Base-by-base conservation (phyloP, 306 rosid genomes). In the Casuarina glauca region DNA sequence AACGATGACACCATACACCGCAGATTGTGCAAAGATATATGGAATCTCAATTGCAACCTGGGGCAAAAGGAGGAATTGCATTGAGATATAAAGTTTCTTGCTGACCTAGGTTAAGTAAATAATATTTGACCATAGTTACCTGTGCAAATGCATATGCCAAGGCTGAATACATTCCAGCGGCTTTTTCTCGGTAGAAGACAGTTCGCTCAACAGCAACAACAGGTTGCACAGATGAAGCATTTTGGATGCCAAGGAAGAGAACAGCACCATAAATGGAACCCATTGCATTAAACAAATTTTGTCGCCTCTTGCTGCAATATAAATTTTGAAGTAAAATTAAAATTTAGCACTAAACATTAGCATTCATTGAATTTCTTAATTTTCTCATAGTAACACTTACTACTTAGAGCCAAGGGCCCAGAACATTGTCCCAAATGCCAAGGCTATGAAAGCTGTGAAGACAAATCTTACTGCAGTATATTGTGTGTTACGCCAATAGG, bases 101-200 rank as follows among this genome's bases (percentile, higher is more conserved):
- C 12, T 46, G 50, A 2, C 50, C 50, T 11, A 1, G 12, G 50
- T 1, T 11, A 46, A 46, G 50, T 46, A 11, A 45, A 8, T 6
- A 7, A 7, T 46, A 6, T 1, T 46, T 46, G 50, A 46, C 9
- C 50, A 1, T 48, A 44, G 2, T 46, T 76, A 86, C 93, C 89
- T 89, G 91, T 62, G 91, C 72, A 74, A 80, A 78, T 61, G 93
- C 93, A 85, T 87, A 89, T 64, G 93, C 88, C 68, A 89, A 82
- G 52, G 89, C 88, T 43, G 93, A 87, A 75, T 83, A 87, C 89
- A 89, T 83, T 76, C 91, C 91, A 1, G 93, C 93, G 5, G 91
- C 91, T 53, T 64, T 83, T 83, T 89, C 93, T 77, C 91, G 71
- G 48, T 89, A 85, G 76, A 87, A 87, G 49, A 89, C 93, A 5